phyloP scores from a whole-genome alignment of 2,329 filamentous ascomycete species.

The Xylariaceae sp. region DNA sequence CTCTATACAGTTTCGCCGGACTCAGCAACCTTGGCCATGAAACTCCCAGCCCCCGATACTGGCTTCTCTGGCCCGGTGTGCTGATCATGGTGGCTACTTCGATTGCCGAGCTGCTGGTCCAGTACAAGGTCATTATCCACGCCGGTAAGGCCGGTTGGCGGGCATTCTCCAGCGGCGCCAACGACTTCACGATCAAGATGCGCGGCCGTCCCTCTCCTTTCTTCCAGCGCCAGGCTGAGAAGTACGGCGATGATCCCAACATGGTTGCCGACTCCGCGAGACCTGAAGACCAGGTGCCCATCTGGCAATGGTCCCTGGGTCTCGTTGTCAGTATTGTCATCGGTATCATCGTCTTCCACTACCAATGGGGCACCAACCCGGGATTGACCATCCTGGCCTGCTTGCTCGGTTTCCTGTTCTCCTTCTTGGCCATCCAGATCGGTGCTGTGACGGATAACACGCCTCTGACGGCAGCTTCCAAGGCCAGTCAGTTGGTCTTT shows the following conservation, averaged over 20 bases:
- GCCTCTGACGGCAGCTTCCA: constrained; percentile 60
- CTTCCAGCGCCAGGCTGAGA: constrained; percentile 38
- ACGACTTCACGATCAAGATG: constrained; percentile 33
- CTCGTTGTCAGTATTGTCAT: constrained; percentile 45
- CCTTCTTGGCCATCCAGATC: constrained; percentile 57
- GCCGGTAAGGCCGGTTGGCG: constrained; percentile 45
- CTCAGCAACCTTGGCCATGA: constrained; percentile 32
- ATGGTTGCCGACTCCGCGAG: constrained; percentile 47
- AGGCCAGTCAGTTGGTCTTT: constrained; percentile 64
- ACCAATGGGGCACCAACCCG: constrained; percentile 52
- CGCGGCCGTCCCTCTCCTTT: constrained; percentile 39
- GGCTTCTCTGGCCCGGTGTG: constrained; percentile 40
- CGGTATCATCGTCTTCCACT: constrained; percentile 46
- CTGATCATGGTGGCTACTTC: constrained; percentile 39
- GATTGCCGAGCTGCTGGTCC: constrained; percentile 37
- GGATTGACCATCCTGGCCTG: constrained; percentile 53
- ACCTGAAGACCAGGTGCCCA: constrained; percentile 43
- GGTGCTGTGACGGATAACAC: constrained; percentile 57
- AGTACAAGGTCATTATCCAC: constrained; percentile 37
- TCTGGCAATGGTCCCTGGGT: constrained; percentile 49
- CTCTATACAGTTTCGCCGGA: constrained; percentile 35
- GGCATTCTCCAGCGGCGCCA: constrained; percentile 39
- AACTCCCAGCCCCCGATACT: constrained; percentile 37
- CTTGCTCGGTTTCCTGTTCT: constrained; percentile 55
- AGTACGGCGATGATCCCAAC: constrained; percentile 32